Base-by-base conservation (phyloP, 768 basidiomycete species). In the Boletellus ananiceps region DNA sequence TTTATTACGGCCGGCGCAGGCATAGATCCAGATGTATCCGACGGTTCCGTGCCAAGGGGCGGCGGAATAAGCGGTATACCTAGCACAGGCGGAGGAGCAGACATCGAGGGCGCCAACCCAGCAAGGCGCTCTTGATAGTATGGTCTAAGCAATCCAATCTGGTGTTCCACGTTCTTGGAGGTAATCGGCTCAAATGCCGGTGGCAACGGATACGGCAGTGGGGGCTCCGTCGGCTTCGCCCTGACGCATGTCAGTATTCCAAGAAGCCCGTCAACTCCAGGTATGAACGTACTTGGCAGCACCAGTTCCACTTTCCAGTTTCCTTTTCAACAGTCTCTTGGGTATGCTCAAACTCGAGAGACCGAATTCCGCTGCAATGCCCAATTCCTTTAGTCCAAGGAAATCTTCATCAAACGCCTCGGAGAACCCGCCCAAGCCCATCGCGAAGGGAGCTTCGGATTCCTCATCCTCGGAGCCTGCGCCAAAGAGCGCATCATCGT, bases 381-480 rank as follows among this genome's bases (percentile, higher is more conserved):
- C 94, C 38, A 93, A 71, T 61, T 88, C 92, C 43, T 82, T 79
- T 23, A 97, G 75, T 11, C 94, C 94, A 12, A 97, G 78, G 70
- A 94, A 95, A 66, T 98, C 94, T 58, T 93, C 93, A 29, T 93
- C 93, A 14, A 94, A 77, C 14, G 83, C 75, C 44, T 92, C 89
- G 0, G 90, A 85, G 65, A 95, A 93, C 59, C 89, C 86, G n/a
- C 63, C 63, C 56, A 67, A 19, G 45, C 93, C 93, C 86, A 83
- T 81, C 16, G 82, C 75, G 40, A 89, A 76, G 37, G 80, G 79
- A 34, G 82, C 75, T 15, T 83, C 82, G 36, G 85, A 78, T 47
- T 82, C 81, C 38, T 81, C 83, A 47, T 84, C 82, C 40, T 78
- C 78, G 15, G 78, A 77, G 14, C 71, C 73, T 14, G 25, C 27